These are phyloP conservation scores for Ascocoryne sarcoides DNA, from an alignment of 2,329 filamentous ascomycete species.

Conservation along the genomic window DNA sequence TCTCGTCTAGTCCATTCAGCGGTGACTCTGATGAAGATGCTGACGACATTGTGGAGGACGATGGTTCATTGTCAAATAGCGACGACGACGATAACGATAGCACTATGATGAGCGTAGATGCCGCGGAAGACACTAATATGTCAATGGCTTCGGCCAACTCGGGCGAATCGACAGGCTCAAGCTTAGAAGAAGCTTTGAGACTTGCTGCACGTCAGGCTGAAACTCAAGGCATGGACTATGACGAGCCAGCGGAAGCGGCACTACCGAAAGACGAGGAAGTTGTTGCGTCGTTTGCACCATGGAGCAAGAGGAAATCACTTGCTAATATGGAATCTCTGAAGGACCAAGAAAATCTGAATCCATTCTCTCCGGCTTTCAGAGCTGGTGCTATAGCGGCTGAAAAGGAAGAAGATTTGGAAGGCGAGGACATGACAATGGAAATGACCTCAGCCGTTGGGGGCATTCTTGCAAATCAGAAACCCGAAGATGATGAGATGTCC, in stretches of 20 bases:
- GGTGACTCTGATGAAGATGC: constrained; percentile 40
- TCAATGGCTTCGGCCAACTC: constrained; percentile 55
- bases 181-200: constrained; percentile 68
- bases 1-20: constrained; percentile 74
- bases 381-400: constrained; percentile 20
- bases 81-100: constrained; percentile 59
- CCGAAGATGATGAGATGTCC: constrained; percentile 51
- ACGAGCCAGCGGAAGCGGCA: constrained; percentile 39
- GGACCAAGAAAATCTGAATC: constrained; percentile 42
- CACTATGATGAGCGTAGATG: constrained; percentile 73
- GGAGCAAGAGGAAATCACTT: constrained; percentile 49
- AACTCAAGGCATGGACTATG: constrained; percentile 57
- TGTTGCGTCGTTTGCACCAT: constrained; percentile 66
- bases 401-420: constrained; percentile 16
- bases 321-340: constrained; percentile 25
- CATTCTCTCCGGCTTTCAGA: constrained; percentile 32
- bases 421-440: constrained; percentile 43
- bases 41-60: constrained; percentile 39
- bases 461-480: constrained; percentile 31
- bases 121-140: constrained; percentile 57
- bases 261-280: constrained; percentile 49
- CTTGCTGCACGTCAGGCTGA: constrained; percentile 69
- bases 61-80: constrained; percentile 39
- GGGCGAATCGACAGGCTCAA: constrained; percentile 49
- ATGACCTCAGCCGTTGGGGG: constrained; percentile 47